Conservation (phyloP, 179 eudicot genomes). For the Pouteria campechiana region DNA sequence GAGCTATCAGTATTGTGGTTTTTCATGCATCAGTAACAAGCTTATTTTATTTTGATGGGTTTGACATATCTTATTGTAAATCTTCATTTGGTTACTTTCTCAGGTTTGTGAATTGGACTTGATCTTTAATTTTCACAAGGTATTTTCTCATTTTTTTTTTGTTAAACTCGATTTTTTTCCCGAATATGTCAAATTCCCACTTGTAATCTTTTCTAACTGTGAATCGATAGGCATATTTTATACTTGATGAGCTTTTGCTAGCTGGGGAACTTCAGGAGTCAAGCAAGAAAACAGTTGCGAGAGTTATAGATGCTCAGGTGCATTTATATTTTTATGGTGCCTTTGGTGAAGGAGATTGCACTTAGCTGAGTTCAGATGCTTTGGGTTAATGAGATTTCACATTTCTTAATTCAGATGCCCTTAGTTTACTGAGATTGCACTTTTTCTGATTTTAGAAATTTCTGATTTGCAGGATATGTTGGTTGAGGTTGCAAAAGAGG, state of each 20-base stretch:
- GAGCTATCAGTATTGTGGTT: no score
- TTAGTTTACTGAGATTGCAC: neutral
- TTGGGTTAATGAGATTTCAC: neutral
- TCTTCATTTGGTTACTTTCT: conserved; percentile 1
- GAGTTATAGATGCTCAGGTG: conserved; percentile 81
- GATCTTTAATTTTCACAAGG: conserved; percentile 95
- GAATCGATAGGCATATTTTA: conserved; percentile 74
- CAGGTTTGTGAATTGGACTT: conserved; percentile 96
- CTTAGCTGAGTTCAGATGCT: neutral
- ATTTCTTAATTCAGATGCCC: no score
- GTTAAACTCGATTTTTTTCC: neutral
- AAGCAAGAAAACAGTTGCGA: conserved; percentile 87
- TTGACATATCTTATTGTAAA: no score
- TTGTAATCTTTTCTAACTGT: neutral
- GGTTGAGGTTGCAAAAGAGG: conserved; percentile 89
- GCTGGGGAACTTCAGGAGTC: conserved; percentile 98
- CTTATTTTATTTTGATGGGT: no score
- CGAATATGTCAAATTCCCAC: neutral
- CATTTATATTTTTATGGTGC: neutral
- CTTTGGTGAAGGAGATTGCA: neutral
- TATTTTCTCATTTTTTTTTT: conserved; percentile 13
- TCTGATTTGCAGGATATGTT: conserved; percentile 56
- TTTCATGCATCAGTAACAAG: no score
- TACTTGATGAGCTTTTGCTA: conserved; percentile 76
- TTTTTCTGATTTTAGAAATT: neutral